Evolutionary conservation across 805 yeast species (phyloP).

Genomic region (Starmerella sirachaensis): DNA sequence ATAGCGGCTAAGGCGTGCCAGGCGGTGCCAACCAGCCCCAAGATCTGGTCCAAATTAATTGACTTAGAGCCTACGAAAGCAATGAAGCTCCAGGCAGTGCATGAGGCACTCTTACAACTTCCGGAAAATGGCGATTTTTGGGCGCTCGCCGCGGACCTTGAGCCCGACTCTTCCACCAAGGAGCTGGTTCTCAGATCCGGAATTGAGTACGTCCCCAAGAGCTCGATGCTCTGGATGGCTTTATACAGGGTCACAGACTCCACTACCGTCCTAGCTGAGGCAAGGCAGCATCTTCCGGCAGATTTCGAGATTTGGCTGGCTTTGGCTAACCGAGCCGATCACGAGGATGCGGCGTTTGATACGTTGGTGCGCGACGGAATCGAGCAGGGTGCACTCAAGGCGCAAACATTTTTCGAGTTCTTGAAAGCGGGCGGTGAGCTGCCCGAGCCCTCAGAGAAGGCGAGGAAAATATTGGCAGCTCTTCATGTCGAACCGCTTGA

Average conservation of each 20-base stretch:
- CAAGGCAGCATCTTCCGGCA: conserved; percentile 1
- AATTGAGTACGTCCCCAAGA: conserved; percentile 32
- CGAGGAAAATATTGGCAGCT: too few relatives aligned
- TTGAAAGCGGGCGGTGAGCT: too few relatives aligned
- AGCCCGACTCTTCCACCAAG: conserved; percentile 40
- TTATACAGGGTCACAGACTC: background rate
- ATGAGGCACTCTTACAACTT: conserved; percentile 57
- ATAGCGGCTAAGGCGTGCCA: conserved; percentile 57
- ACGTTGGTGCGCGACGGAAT: too few relatives aligned
- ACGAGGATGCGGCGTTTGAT: too few relatives aligned
- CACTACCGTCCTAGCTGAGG: background rate
- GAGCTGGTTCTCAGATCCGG: conserved; percentile 51
- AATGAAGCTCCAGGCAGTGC: conserved; percentile 46
- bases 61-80: conserved; percentile 49
- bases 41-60: conserved; percentile 62
- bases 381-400: too few relatives aligned
- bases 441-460: too few relatives aligned
- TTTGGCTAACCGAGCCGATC: background rate
- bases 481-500: too few relatives aligned
- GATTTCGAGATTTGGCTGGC: conserved; percentile 3
- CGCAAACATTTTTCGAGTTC: too few relatives aligned
- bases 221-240: conserved; percentile 6
- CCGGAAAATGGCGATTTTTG: conserved; percentile 55
- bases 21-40: conserved; percentile 42
- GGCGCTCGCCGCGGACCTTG: conserved; percentile 51